phyloP scores from a whole-genome alignment of 1,284 basidiomycete genomes.

The Testicularia cyperi region DNA sequence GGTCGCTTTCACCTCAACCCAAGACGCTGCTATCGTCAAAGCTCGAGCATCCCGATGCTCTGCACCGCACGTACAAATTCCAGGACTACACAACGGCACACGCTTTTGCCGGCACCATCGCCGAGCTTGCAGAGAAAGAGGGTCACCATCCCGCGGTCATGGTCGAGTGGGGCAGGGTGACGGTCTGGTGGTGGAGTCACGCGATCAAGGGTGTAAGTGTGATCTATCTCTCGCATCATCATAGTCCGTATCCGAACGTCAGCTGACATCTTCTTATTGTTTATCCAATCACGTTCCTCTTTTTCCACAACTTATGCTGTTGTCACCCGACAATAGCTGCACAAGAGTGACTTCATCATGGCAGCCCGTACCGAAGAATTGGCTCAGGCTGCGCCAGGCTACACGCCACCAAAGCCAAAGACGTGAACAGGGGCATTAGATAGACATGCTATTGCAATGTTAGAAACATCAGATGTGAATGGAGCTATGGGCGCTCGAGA shows the following conservation, averaged over 20 bases:
- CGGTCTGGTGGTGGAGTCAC: conserved; percentile 59
- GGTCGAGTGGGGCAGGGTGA: conserved; percentile 55
- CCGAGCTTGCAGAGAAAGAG: conserved; percentile 41
- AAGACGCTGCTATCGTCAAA: conserved; percentile 15
- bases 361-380: conserved; percentile 56
- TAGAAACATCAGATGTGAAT: neutral
- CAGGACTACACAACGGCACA: conserved; percentile 46
- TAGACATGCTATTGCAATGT: neutral
- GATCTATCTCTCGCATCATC: too few species aligned
- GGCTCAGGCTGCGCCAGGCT: conserved; percentile 38
- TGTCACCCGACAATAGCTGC: conserved; percentile 52
- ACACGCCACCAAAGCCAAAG: conserved; percentile 28
- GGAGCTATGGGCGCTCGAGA: conserved; percentile 16
- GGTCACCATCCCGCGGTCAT: conserved; percentile 56
- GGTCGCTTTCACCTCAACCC: conserved; percentile 40
- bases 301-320: too few species aligned
- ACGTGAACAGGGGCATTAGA: too few species aligned
- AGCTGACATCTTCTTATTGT: too few species aligned
- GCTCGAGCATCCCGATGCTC: conserved; percentile 17
- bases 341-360: conserved; percentile 58
- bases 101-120: conserved; percentile 40
- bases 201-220: conserved; percentile 51
- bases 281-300: too few species aligned
- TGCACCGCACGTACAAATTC: conserved; percentile 51
- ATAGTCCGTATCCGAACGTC: too few species aligned